Base-by-base conservation (phyloP, 2,329 filamentous ascomycete genomes). In the Calonectria crousiana region DNA sequence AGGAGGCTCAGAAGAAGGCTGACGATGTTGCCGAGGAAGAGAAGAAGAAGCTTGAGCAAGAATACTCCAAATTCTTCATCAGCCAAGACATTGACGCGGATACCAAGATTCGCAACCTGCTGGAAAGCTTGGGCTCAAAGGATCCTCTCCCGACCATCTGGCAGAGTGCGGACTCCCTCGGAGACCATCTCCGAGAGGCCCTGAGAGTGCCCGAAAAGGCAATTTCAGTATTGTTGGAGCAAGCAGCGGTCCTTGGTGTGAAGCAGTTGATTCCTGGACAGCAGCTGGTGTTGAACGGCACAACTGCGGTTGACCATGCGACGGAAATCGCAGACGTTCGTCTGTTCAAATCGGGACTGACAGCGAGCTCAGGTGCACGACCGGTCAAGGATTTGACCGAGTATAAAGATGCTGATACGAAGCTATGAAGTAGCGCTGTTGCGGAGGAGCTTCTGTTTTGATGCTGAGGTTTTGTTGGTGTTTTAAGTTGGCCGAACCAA, bases 341-440 rank as follows among this genome's bases (percentile, higher is more conserved):
- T 74, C 89, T 91, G 36, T 98, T 93, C 90, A 98, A 97, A 88
- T 92, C 94, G 0, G 88, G 91, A 18, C 88, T 98, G 79, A 87
- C 90, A 73, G 90, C 95, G 34, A 97, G 93, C 76, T 89, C 90
- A 28, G 96, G 95, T 0, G 92, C 95, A 2, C 89, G 89, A 75
- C 91, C 96, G 0, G 91, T 94, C 36, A 93, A 90, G 81, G 93
- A 97, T 77, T 84, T 98, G 71, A 93, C 89, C 75, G 94, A 95
- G 81, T 98, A 96, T 84, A 94, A 98, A 83, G 96, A 98, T 74
- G 88, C 93, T 74, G 95, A 95, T 76, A 87, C 94, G 18, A 98
- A 98, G 87, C 89, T 98, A 72, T 96, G 44, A 76, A 38, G 4
- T 72, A 76, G 67, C 23, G 41, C 30, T 32, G 36, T 13, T 34